A percentile compares a stretch with the other conserved stretches of the same genome.
These are phyloP conservation scores for Cerrena zonata DNA, from an alignment of 1,284 basidiomycete genomes.

Conservation along the genomic window DNA sequence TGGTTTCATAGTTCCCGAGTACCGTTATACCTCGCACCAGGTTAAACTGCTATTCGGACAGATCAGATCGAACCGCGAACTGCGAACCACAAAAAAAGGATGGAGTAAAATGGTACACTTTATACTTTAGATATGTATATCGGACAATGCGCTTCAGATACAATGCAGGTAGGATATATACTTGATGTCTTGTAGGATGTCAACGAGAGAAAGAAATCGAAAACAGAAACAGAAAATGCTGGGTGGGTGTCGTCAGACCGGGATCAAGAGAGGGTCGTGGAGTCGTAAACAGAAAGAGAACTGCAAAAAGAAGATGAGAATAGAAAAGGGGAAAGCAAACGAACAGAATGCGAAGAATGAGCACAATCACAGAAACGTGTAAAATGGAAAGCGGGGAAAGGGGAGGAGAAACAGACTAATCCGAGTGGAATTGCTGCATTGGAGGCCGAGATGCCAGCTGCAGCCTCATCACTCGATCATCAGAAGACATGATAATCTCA, in stretches of 20 bases:
- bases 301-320: background rate
- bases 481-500: constrained; percentile 76
- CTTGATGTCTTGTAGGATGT: constrained; percentile 1
- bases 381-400: background rate
- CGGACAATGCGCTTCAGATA: constrained; percentile 4
- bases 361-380: background rate
- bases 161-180: constrained; percentile 4
- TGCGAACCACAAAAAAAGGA: no score
- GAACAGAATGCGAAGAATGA: background rate
- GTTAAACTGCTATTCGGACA: no score
- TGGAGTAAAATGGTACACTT: constrained; percentile 1
- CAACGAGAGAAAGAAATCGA: background rate
- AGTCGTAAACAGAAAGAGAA: background rate
- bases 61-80: no score
- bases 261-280: background rate
- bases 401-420: background rate
- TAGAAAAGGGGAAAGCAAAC: background rate
- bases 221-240: background rate
- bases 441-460: constrained; percentile 34
- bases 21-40: no score
- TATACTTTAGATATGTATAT: constrained; percentile 3
- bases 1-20: no score
- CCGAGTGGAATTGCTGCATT: background rate
- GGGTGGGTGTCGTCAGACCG: background rate
- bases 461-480: constrained; percentile 70